Evolutionary conservation across 495 filamentous ascomycete species (phyloP).

Genomic region (Trypethelium eluteriae): DNA sequence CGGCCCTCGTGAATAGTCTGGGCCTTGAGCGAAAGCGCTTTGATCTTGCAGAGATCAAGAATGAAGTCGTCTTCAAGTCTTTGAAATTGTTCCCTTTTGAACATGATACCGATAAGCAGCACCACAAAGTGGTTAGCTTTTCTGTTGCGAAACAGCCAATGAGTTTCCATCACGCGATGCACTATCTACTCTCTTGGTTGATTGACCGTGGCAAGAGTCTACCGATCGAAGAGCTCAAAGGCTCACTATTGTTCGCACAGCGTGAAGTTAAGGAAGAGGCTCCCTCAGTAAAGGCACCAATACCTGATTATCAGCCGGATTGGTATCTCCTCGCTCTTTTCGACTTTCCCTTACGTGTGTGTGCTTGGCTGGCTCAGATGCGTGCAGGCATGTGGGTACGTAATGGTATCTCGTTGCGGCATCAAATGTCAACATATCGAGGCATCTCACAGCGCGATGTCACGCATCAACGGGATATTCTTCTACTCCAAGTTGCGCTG

Average conservation of each 20-base stretch:
- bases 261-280: slow-evolving; percentile 53
- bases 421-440: slow-evolving; percentile 88
- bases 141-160: slow-evolving; percentile 80
- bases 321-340: slow-evolving; percentile 82
- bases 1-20: slow-evolving; percentile 73
- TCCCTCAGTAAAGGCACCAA: slow-evolving; percentile 41
- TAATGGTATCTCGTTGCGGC: slow-evolving; percentile 88
- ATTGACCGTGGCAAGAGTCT: slow-evolving; percentile 81
- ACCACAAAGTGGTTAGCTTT: slow-evolving; percentile 71
- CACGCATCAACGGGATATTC: slow-evolving; percentile 89
- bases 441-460: slow-evolving; percentile 82
- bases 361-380: slow-evolving; percentile 96
- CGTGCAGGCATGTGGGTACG: slow-evolving; percentile 97
- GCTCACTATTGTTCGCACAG: slow-evolving; percentile 54
- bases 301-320: slow-evolving; percentile 45
- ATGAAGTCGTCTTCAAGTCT: slow-evolving; percentile 69
- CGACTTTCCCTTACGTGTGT: slow-evolving; percentile 86
- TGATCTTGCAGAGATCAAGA: slow-evolving; percentile 78
- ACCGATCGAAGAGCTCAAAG: slow-evolving; percentile 53
- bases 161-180: slow-evolving; percentile 95
- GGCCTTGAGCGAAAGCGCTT: slow-evolving; percentile 86
- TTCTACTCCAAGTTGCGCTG: slow-evolving; percentile 83
- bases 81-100: slow-evolving; percentile 72
- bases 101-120: slow-evolving; percentile 28
- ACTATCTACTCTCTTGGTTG: slow-evolving; percentile 96